Conservation (phyloP, 371 early-diverging fungal species). For the Mortierella sp. region DNA sequence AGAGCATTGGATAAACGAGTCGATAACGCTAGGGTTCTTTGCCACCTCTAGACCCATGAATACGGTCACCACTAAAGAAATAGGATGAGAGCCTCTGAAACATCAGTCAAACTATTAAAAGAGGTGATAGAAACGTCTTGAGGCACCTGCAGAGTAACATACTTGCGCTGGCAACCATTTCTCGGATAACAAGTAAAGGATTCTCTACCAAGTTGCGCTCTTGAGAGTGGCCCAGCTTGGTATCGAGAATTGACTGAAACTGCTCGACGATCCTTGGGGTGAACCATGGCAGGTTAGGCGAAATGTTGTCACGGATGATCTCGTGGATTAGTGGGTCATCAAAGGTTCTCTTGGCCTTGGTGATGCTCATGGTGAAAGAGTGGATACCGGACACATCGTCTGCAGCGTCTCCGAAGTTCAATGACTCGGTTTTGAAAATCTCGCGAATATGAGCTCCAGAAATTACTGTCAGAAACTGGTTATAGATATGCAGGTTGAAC, state of each 20-base stretch:
- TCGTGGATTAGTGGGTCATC: slow-evolving; percentile 20
- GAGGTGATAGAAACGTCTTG: background rate
- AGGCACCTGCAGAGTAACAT: slow-evolving; percentile 7
- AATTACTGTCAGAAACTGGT: slow-evolving; percentile 15
- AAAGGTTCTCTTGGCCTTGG: slow-evolving; percentile 21
- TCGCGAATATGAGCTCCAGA: slow-evolving; percentile 27
- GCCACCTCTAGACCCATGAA: slow-evolving; percentile 44
- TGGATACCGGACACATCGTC: slow-evolving; percentile 20
- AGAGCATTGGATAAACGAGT: slow-evolving; percentile 29
- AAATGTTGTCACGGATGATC: slow-evolving; percentile 30
- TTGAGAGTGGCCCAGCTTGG: slow-evolving; percentile 16
- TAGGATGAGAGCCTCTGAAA: no score
- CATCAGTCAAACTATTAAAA: no score
- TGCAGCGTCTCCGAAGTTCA: slow-evolving; percentile 22
- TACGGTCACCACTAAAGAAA: slow-evolving; percentile 33
- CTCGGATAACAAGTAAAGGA: slow-evolving; percentile 29
- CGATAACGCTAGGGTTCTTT: slow-evolving; percentile 15
- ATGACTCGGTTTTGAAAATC: slow-evolving; percentile 23
- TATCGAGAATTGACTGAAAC: slow-evolving; percentile 10
- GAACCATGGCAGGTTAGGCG: slow-evolving; percentile 31
- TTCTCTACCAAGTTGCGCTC: slow-evolving; percentile 19
- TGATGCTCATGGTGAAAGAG: slow-evolving; percentile 3
- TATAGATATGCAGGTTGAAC: slow-evolving; percentile 16
- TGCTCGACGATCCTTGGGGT: slow-evolving; percentile 37
- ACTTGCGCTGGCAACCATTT: slow-evolving; percentile 50